A percentile compares a stretch with the other conserved stretches of the same genome.
Evolutionary conservation across 768 basidiomycete genomes (phyloP).

Genomic region (Rhodotorula kratochvilovae): DNA sequence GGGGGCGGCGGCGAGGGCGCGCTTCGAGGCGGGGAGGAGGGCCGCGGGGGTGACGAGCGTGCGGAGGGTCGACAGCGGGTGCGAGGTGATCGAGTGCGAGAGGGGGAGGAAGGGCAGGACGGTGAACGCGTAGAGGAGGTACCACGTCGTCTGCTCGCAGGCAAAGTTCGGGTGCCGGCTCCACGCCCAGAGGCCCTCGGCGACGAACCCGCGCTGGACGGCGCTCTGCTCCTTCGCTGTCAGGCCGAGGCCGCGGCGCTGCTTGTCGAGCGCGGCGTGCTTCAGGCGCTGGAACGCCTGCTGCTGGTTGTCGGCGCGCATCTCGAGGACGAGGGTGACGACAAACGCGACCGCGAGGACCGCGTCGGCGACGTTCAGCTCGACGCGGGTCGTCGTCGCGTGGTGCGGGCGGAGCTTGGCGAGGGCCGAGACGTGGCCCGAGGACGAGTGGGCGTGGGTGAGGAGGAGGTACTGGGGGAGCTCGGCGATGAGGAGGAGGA

Average conservation of each 20-base stretch:
- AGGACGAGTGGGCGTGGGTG: conserved; percentile 41
- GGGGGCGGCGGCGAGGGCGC: not conserved
- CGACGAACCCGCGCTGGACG: conserved; percentile 73
- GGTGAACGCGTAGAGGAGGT: conserved; percentile 28
- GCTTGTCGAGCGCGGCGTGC: conserved; percentile 53
- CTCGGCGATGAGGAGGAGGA: conserved; percentile 66
- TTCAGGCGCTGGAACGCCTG: conserved; percentile 64
- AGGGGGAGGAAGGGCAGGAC: conserved; percentile 29
- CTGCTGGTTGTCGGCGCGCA: conserved; percentile 86
- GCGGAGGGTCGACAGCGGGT: conserved; percentile 24
- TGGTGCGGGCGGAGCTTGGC: conserved; percentile 53
- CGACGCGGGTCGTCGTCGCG: conserved; percentile 55
- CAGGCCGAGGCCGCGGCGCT: conserved; percentile 62
- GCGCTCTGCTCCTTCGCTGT: conserved; percentile 55
- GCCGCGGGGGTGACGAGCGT: not conserved
- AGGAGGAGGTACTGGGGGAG: conserved; percentile 47
- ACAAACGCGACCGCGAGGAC: conserved; percentile 60
- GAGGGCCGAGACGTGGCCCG: conserved; percentile 29
- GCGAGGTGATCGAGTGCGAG: conserved; percentile 20
- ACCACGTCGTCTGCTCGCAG: conserved; percentile 71
- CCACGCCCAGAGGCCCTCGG: conserved; percentile 79
- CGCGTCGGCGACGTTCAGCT: conserved; percentile 61
- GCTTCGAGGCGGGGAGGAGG: not conserved
- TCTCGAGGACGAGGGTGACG: conserved; percentile 62
- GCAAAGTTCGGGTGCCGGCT: conserved; percentile 87